Conservation (phyloP, 1,284 basidiomycete species). For the Malassezia obtusa region DNA sequence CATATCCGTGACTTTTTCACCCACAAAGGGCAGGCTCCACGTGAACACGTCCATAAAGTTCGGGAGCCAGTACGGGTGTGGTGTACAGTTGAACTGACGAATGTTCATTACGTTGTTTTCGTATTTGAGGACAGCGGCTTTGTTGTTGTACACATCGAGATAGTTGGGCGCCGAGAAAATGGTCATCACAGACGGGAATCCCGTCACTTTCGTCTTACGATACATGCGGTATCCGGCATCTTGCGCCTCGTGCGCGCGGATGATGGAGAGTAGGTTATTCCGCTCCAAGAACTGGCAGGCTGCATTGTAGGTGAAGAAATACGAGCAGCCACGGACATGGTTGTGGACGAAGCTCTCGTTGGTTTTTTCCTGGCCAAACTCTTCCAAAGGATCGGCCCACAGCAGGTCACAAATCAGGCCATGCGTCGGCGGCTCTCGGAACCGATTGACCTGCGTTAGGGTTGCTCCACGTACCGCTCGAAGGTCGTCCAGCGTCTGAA, state of each 20-base stretch:
- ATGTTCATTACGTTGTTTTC: constrained; percentile 95
- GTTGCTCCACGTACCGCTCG: constrained; percentile 48
- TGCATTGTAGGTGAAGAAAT: constrained; percentile 87
- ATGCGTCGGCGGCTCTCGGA: constrained; percentile 85
- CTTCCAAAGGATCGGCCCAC: constrained; percentile 88
- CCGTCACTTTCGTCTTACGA: constrained; percentile 86
- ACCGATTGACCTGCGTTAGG: constrained; percentile 68
- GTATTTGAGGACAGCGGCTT: constrained; percentile 90
- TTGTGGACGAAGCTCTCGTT: constrained; percentile 79
- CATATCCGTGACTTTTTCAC: constrained; percentile 96
- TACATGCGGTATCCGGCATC: constrained; percentile 97
- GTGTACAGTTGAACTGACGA: constrained; percentile 84
- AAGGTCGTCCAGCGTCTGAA: constrained; percentile 82
- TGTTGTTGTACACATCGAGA: constrained; percentile 92
- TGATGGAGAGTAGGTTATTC: constrained; percentile 86
- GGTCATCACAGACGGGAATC: constrained; percentile 83
- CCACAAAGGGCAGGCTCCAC: constrained; percentile 96
- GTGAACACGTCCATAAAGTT: constrained; percentile 99
- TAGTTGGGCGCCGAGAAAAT: constrained; percentile 91
- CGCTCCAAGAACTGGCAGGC: constrained; percentile 87
- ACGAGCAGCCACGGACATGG: constrained; percentile 87
- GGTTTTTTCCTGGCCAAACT: constrained; percentile 82
- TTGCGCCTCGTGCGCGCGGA: constrained; percentile 87
- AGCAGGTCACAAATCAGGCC: constrained; percentile 91
- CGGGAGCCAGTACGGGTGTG: constrained; percentile 90